Evolutionary conservation across 2,329 filamentous ascomycete genomes (phyloP), one percentile per base, ranked within the genome.

Genomic region (Thelonectria discophora): DNA sequence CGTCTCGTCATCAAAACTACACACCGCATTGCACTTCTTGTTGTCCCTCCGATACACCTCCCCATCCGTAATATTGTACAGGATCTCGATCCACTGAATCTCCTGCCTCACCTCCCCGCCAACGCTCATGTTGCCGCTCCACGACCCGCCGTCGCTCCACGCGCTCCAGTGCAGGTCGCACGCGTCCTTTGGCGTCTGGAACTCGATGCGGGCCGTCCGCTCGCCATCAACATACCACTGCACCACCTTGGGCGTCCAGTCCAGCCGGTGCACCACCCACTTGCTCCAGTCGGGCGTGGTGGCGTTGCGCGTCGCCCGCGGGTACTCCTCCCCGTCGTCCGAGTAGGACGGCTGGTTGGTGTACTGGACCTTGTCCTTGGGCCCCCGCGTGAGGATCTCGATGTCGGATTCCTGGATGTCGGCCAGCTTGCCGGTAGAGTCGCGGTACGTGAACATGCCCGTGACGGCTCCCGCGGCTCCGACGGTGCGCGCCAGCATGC

Each of bases 11-110:
- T 72, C 69, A 49, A 72, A 48, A 37, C 69, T 72, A 24, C 69
- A 72, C 0, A 67, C 65, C 11, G 20, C 51, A 1, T 55, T 59
- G 39, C 69, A 72, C 48, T 52, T 21, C 1, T 15, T 47, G 6
- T 47, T 47, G n/a, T 27, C 24, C 30, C n/a, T 32, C 12, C 37
- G 20, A n/a, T 55, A 52, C n/a, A 60, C 40, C 32, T 60, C 59
- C 17, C 53, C 58, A 11, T 69, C 63, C 1, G 77, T 78, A 3
- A 71, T 69, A 47, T 82, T 81, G 58, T 82, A 86, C 13, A 85
- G 76, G 66, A 88, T 76, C 71, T 88, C 85, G 51, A 88, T 81
- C 85, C 85, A 88, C 75, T 86, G 82, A 12, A 88, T 79, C 66
- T 88, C 82, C 64, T 88, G 76, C 60, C 81, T 82, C 0, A 85